Base-by-base conservation (phyloP, 2,329 filamentous ascomycete genomes). In the Fusarium verticillioides region DNA sequence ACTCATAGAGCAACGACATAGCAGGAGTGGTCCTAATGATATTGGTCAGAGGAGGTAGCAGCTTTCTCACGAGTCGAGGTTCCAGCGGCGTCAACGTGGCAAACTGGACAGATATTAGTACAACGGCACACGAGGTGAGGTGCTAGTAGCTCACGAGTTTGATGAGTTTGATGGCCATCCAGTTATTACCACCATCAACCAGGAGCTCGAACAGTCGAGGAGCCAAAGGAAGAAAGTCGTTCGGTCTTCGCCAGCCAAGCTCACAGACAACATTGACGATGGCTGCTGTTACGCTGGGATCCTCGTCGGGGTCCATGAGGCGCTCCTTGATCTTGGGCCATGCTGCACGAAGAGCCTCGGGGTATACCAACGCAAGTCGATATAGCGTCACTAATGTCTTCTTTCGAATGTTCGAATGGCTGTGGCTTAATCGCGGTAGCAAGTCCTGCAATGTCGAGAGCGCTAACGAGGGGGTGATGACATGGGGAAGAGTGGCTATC, bases 91-190 rank as follows among this genome's bases (percentile, higher is more conserved):
- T 98, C 69, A 99, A 85, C 3, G 94, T 97, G 47, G 96, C 96
- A 87, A 99, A 99, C 93, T 97, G 78, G 3, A 23, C 6, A 13
- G 36, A 37, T n/a, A 39, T 75, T n/a, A 66, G 60, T 50, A 26
- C 42, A 23, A 18, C 28, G 42, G 23, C 2, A 32, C 4, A 21
- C 13, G 18, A 28, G 9, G 4, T 30, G 11, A 5, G 11, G 13
- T 15, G 12, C 16, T 19, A 30, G 39, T 23, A n/a, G 60, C 79
- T n/a, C 47, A 96, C 94, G 72, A 99, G 88, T 84, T 99, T 99
- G 81, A 99, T 98, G 71, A 99, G 90, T 82, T 99, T 99, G 81
- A 99, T 99, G 66, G 95, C 95, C 96, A 99, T 98, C 96, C 96
- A 99, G 82, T 99, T 99, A 83, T 99, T 98, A 42, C 93, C 93